These are phyloP conservation scores for Penicillium psychrofluorescens DNA, from an alignment of 495 filamentous ascomycete genomes.

Conservation along the genomic window DNA sequence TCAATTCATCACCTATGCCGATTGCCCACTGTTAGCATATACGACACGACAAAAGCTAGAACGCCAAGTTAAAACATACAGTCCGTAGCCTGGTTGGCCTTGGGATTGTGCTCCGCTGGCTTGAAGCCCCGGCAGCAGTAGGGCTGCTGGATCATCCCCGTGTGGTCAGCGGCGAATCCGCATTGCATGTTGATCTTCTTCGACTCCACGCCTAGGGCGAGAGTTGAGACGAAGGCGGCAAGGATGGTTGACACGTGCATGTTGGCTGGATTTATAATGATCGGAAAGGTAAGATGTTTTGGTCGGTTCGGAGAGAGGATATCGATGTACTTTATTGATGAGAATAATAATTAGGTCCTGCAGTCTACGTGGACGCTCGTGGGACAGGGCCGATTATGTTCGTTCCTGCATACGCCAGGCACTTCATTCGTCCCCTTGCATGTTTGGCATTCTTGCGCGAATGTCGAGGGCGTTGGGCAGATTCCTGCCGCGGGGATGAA, in stretches of 20 bases:
- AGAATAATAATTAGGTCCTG: no score
- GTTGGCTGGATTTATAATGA: not conserved
- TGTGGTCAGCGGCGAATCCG: slow-evolving; percentile 25
- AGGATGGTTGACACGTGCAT: slow-evolving; percentile 27
- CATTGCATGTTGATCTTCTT: slow-evolving; percentile 25
- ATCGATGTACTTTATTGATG: no score
- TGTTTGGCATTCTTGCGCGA: not conserved
- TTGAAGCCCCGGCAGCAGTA: slow-evolving; percentile 31
- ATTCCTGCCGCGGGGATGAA: no score
- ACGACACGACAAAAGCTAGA: not conserved
- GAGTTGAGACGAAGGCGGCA: slow-evolving; percentile 10
- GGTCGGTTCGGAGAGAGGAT: no score
- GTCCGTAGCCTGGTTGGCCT: slow-evolving; percentile 20
- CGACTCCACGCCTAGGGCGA: slow-evolving; percentile 14
- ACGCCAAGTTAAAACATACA: slow-evolving; percentile 16
- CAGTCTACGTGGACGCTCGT: no score
- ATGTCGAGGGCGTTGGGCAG: not conserved
- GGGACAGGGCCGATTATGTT: no score
- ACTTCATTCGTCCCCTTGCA: not conserved
- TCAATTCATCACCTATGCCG: slow-evolving; percentile 5
- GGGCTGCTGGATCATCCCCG: slow-evolving; percentile 27
- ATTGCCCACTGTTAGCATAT: not conserved
- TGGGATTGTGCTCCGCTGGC: slow-evolving; percentile 13
- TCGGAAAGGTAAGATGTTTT: not conserved
- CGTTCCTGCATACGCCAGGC: no score